Evolutionary conservation across 352 stramenopile species (phyloP), one percentile per base, ranked within the genome.

Genomic region (Phytophthora macrochlamydospora): DNA sequence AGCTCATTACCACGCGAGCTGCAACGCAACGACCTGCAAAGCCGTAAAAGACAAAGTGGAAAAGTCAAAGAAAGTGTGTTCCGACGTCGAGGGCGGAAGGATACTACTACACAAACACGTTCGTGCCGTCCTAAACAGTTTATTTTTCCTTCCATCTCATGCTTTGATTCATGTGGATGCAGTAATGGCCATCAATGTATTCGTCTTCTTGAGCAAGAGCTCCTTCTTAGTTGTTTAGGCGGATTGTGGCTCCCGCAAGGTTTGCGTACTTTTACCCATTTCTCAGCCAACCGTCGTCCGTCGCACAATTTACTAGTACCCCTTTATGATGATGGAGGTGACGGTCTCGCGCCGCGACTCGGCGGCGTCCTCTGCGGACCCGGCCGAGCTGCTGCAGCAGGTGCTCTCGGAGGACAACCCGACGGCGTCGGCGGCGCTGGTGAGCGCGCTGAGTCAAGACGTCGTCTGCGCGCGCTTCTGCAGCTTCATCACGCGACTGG

Each of bases 381-480:
- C 59, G 67, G 81, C 18, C 66, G 77, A 11, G 35, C 61, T 81
- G 46, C 71, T 92, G 53, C 59, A 52, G 12, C 76, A 71, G 46
- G 61, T 90, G n/a, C 73, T 93, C 32, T 62, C 59, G 14, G 71
- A 89, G 31, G 84, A 93, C 40, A 76, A 66, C 42, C 73, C 76
- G 33, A 60, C 67, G 9, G 76, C 91, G 30, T 89, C 78, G 18
- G 78, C 72, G 7, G 62, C 78, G 35, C 79, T 92, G 46, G 75
- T 91, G 37, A 87, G 83, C 37, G 77, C 84, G 50, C 57, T 94
- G 55, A 85, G 70, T 65, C 69, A 87, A 30, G 87, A 93, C 62
- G 66, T 69, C 57, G 78, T 74, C n/a, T 86, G 81, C 65, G 75
- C 71, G 14, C 63, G 79, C 14, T 92, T 94, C 52, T 35, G 78